Conservation (phyloP, 2,329 filamentous ascomycete species). For the Pseudogymnoascus sp. region DNA sequence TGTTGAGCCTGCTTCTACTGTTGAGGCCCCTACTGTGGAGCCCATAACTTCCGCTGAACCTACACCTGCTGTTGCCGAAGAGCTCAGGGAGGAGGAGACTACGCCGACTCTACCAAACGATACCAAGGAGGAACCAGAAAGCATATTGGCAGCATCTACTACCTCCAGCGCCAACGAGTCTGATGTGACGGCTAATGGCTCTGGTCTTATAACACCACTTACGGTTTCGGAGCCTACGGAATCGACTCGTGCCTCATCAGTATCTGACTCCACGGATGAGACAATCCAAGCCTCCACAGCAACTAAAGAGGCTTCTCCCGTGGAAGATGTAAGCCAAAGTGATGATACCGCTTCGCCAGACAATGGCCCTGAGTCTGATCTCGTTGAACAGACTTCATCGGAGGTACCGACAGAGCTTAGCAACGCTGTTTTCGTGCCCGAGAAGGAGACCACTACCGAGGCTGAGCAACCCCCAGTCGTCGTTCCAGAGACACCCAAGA, state of each 20-base stretch:
- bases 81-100: slow-evolving; percentile 21
- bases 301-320: slow-evolving; percentile 8
- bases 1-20: not conserved
- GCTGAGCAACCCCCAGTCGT: not conserved
- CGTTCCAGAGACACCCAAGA: not conserved
- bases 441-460: not conserved
- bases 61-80: not conserved
- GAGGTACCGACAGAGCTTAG: not conserved
- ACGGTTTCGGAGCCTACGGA: slow-evolving; percentile 48
- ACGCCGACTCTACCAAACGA: slow-evolving; percentile 22
- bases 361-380: not conserved
- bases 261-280: slow-evolving; percentile 56
- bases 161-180: slow-evolving; percentile 30
- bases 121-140: slow-evolving; percentile 47
- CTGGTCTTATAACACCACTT: slow-evolving; percentile 49
- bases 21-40: not conserved
- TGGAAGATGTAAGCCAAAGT: not conserved
- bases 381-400: not conserved
- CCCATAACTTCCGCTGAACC: not conserved
- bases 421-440: not conserved
- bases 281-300: slow-evolving; percentile 37
- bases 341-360: not conserved
- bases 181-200: slow-evolving; percentile 42
- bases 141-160: slow-evolving; percentile 42
- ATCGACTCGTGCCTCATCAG: slow-evolving; percentile 56